These are phyloP conservation scores for Phaeophleospora eucalypticola DNA, from an alignment of 2,329 filamentous ascomycete genomes.

Conservation along the genomic window DNA sequence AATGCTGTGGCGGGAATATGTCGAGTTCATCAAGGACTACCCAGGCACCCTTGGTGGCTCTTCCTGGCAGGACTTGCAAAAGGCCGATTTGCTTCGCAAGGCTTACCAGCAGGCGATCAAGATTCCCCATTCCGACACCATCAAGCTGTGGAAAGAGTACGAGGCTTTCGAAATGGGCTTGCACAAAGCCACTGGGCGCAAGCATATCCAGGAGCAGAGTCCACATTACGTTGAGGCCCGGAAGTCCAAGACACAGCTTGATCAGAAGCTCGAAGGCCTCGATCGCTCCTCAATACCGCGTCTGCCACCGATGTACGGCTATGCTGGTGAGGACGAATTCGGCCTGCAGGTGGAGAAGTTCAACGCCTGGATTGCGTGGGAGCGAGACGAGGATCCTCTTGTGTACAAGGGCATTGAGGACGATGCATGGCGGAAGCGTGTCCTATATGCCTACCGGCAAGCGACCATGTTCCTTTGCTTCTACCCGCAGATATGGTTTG, in stretches of 20 bases:
- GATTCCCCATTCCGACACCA: constrained; percentile 78
- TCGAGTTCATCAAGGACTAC: constrained; percentile 84
- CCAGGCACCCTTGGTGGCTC: constrained; percentile 75
- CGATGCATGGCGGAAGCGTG: constrained; percentile 67
- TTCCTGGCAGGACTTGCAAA: constrained; percentile 95
- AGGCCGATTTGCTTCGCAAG: constrained; percentile 90
- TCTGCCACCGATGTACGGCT: constrained; percentile 78
- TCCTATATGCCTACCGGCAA: constrained; percentile 90
- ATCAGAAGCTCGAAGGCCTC: constrained; percentile 77
- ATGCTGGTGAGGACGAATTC: constrained; percentile 82
- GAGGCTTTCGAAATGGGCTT: constrained; percentile 91
- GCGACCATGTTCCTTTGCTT: constrained; percentile 90
- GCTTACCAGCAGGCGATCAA: constrained; percentile 87
- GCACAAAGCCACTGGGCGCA: constrained; percentile 90
- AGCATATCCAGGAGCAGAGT: constrained; percentile 89
- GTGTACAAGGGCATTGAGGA: constrained; percentile 80
- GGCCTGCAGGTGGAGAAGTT: constrained; percentile 79
- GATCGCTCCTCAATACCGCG: constrained; percentile 73
- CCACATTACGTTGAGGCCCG: constrained; percentile 94
- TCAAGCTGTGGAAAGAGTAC: constrained; percentile 93
- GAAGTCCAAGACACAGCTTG: constrained; percentile 82
- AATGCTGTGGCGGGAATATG: constrained; percentile 88
- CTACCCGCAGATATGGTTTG: constrained; percentile 94
- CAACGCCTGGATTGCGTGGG: constrained; percentile 93
- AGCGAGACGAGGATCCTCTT: constrained; percentile 78